Percentiles rank a stretch among this genome's conserved stretches.
These are phyloP conservation scores for Colletotrichum tofieldiae DNA, from an alignment of 2,329 filamentous ascomycete genomes.

Conservation along the genomic window DNA sequence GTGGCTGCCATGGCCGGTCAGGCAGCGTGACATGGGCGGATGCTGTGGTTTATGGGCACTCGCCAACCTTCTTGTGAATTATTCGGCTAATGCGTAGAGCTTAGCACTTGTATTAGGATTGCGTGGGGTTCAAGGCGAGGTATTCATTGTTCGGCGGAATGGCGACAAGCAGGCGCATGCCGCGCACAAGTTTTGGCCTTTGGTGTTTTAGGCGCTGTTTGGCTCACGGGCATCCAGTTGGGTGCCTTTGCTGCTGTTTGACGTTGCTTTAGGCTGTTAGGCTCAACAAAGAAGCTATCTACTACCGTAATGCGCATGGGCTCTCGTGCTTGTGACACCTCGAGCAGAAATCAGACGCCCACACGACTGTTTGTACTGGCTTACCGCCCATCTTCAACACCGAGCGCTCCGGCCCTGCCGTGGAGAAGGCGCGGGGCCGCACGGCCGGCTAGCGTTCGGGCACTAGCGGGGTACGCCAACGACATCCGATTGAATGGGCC, in stretches of 20 bases:
- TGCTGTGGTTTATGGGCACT: not conserved
- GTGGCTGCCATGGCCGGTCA: slow-evolving; percentile 17
- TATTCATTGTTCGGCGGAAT: not conserved
- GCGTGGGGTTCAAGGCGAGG: slow-evolving; percentile 14
- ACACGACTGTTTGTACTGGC: not conserved
- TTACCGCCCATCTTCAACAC: not conserved
- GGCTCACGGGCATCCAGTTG: not conserved
- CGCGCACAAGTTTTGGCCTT: not conserved
- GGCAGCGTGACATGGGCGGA: slow-evolving; percentile 1
- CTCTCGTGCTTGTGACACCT: not conserved
- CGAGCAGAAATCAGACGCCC: not conserved
- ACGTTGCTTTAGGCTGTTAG: not conserved
- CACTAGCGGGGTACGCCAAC: slow-evolving; percentile 35
- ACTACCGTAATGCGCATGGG: not conserved
- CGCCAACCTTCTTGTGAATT: slow-evolving; percentile 11
- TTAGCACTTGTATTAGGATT: slow-evolving; percentile 6
- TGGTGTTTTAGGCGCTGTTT: not conserved
- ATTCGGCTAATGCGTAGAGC: slow-evolving; percentile 9
- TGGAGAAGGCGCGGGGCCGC: slow-evolving; percentile 25
- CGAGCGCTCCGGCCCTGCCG: slow-evolving; percentile 7
- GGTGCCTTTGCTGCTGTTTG: not conserved
- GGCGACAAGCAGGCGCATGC: not conserved
- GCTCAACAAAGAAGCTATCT: not conserved
- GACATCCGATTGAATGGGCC: slow-evolving; percentile 23
- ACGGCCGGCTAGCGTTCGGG: slow-evolving; percentile 26